A percentile compares a stretch with the other conserved stretches of the same genome.
Evolutionary conservation across 2,329 filamentous ascomycete species (phyloP).

Genomic region (Colletotrichum sp.): DNA sequence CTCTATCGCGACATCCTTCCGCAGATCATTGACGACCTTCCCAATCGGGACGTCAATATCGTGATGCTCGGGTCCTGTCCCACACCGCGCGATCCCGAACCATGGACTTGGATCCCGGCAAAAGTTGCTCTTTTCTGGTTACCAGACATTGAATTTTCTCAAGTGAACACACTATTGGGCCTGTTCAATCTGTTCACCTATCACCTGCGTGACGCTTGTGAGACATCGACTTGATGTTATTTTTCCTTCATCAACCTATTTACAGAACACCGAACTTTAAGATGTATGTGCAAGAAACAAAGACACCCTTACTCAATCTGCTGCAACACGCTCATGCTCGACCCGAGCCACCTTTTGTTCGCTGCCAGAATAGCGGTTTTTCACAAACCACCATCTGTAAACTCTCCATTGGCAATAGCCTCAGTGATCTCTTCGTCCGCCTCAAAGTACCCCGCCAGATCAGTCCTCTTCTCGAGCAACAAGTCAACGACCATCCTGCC

Average conservation of each 20-base stretch:
- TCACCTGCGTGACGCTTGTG: not conserved
- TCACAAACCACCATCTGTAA: slow-evolving; percentile 25
- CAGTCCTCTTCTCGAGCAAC: slow-evolving; percentile 32
- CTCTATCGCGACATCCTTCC: not conserved
- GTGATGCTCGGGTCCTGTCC: not conserved
- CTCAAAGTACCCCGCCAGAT: slow-evolving; percentile 27
- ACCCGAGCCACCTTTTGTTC: fast-evolving
- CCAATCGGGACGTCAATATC: not conserved
- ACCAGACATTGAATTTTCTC: not conserved
- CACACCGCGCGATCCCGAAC: not conserved
- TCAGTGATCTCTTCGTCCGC: slow-evolving; percentile 34
- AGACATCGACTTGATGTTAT: not conserved
- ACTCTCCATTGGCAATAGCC: slow-evolving; percentile 33
- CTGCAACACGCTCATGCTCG: fast-evolving
- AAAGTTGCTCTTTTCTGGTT: not conserved
- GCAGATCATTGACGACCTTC: slow-evolving; percentile 14
- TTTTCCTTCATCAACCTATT: not conserved
- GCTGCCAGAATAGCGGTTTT: fast-evolving
- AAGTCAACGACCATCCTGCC: slow-evolving; percentile 62
- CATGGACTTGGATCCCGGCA: not conserved
- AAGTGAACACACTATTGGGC: not conserved
- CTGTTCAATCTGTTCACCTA: no score
- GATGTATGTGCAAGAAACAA: not conserved
- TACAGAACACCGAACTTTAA: not conserved
- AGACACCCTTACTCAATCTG: fast-evolving